These are phyloP conservation scores for Candida chauliodis DNA, from an alignment of 805 yeast species.

Conservation along the genomic window DNA sequence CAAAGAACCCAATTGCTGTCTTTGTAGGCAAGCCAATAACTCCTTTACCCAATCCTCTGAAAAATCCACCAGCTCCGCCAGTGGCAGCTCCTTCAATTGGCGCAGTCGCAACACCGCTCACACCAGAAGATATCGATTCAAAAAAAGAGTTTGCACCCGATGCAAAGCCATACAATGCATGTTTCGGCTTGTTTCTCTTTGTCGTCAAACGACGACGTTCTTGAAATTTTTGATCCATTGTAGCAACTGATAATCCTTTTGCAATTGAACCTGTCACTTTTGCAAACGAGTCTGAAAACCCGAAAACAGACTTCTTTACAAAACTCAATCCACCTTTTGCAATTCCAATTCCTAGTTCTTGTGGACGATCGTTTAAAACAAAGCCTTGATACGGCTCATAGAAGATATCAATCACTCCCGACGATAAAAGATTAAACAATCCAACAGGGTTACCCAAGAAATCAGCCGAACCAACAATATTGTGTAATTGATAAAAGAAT, in stretches of 20 bases:
- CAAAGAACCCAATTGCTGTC: slow-evolving; percentile 92
- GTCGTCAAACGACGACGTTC: slow-evolving; percentile 72
- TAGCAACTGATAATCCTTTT: slow-evolving; percentile 87
- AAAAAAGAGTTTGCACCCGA: slow-evolving; percentile 86
- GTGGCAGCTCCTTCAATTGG: slow-evolving; percentile 87
- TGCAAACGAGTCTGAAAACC: slow-evolving; percentile 89
- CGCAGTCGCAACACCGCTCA: slow-evolving; percentile 84
- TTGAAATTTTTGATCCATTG: slow-evolving; percentile 83
- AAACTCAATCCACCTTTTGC: slow-evolving; percentile 97
- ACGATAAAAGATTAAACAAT: slow-evolving; percentile 82
- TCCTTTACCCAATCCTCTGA: slow-evolving; percentile 92
- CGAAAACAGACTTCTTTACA: slow-evolving; percentile 90
- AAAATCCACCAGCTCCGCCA: slow-evolving; percentile 88
- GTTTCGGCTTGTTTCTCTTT: slow-evolving; percentile 75
- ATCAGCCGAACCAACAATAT: slow-evolving; percentile 93
- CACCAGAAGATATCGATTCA: slow-evolving; percentile 82
- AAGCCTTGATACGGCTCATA: slow-evolving; percentile 98
- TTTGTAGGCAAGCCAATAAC: slow-evolving; percentile 94
- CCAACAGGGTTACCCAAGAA: slow-evolving; percentile 97
- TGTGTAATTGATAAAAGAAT: slow-evolving; percentile 86
- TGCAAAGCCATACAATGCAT: slow-evolving; percentile 80
- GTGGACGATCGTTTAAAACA: slow-evolving; percentile 90
- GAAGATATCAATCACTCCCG: slow-evolving; percentile 94
- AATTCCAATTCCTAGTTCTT: slow-evolving; percentile 88
- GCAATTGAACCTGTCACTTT: slow-evolving; percentile 92